phyloP scores from a whole-genome alignment of 108 stramenopile species.

The Fistulifera pelliculosa region DNA sequence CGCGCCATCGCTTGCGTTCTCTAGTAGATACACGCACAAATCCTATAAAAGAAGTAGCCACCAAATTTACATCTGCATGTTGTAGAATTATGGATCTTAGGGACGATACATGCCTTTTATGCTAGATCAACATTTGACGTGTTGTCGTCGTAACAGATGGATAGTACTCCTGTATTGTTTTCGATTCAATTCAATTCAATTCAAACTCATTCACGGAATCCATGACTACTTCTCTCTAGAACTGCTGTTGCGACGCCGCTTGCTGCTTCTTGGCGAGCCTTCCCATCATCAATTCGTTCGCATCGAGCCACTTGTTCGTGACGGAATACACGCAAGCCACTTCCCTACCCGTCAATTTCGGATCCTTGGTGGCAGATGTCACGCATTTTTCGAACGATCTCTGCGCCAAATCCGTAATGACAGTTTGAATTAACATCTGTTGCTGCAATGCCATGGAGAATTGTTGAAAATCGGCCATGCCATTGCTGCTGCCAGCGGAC shows the following conservation, averaged over 20 bases:
- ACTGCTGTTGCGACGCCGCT: slow-evolving; percentile 16
- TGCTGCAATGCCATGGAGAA: slow-evolving; percentile 53
- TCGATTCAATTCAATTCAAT: too few relatives aligned
- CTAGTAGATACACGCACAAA: too few relatives aligned
- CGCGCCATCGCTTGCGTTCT: too few relatives aligned
- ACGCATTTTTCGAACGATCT: slow-evolving; percentile 67
- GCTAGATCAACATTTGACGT: too few relatives aligned
- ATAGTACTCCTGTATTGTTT: too few relatives aligned
- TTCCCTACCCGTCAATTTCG: slow-evolving; percentile 49
- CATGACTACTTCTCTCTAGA: too few relatives aligned
- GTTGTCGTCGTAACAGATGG: too few relatives aligned
- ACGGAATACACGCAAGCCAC: slow-evolving; percentile 64
- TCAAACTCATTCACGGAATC: too few relatives aligned
- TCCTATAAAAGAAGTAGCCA: too few relatives aligned
- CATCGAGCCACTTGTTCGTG: slow-evolving; percentile 79
- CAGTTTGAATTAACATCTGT: slow-evolving; percentile 66
- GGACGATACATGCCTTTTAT: too few relatives aligned
- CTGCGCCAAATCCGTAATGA: slow-evolving; percentile 62
- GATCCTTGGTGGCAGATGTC: slow-evolving; percentile 37
- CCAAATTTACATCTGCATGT: too few relatives aligned
- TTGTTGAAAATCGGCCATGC: slow-evolving; percentile 56
- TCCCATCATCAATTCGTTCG: slow-evolving; percentile 78
- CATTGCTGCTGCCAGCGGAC: slow-evolving; percentile 4
- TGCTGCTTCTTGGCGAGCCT: slow-evolving; percentile 57
- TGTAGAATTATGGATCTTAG: too few relatives aligned